These are phyloP conservation scores for Penicillium sp. DNA, from an alignment of 2,329 filamentous ascomycete species.

Conservation along the genomic window DNA sequence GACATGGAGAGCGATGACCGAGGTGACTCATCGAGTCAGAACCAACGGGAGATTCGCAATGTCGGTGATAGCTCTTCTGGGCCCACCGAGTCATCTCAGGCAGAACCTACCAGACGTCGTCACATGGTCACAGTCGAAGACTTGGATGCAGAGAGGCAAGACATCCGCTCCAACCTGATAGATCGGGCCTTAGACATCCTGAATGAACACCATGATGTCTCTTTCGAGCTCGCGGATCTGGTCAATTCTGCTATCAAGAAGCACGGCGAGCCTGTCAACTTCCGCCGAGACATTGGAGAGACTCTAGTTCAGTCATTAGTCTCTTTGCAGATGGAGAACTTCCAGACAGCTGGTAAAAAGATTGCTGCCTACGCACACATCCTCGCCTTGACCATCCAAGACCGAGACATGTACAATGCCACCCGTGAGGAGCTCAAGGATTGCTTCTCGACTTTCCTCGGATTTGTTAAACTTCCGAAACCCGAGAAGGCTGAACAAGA, in stretches of 20 bases:
- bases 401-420: slow-evolving; percentile 72
- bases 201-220: slow-evolving; percentile 78
- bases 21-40: slow-evolving; percentile 24
- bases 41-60: slow-evolving; percentile 15
- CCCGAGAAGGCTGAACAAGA: slow-evolving; percentile 67
- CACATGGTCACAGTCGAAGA: slow-evolving; percentile 63
- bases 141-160: slow-evolving; percentile 69
- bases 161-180: slow-evolving; percentile 73
- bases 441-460: slow-evolving; percentile 70
- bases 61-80: slow-evolving; percentile 20
- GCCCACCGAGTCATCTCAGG: slow-evolving; percentile 19
- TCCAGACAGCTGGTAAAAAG: slow-evolving; percentile 58
- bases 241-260: slow-evolving; percentile 68
- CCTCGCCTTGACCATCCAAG: slow-evolving; percentile 79
- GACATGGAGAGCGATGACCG: slow-evolving; percentile 24
- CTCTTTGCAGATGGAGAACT: slow-evolving; percentile 57
- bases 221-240: slow-evolving; percentile 85
- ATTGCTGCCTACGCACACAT: slow-evolving; percentile 91
- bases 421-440: slow-evolving; percentile 71
- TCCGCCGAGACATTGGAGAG: slow-evolving; percentile 69
- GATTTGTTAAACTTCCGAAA: slow-evolving; percentile 65
- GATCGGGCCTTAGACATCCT: slow-evolving; percentile 88
- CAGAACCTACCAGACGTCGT: slow-evolving; percentile 24
- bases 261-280: slow-evolving; percentile 55
- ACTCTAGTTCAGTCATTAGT: slow-evolving; percentile 82